phyloP scores from a whole-genome alignment of 805 yeast genomes.

The Candida insectalens region DNA sequence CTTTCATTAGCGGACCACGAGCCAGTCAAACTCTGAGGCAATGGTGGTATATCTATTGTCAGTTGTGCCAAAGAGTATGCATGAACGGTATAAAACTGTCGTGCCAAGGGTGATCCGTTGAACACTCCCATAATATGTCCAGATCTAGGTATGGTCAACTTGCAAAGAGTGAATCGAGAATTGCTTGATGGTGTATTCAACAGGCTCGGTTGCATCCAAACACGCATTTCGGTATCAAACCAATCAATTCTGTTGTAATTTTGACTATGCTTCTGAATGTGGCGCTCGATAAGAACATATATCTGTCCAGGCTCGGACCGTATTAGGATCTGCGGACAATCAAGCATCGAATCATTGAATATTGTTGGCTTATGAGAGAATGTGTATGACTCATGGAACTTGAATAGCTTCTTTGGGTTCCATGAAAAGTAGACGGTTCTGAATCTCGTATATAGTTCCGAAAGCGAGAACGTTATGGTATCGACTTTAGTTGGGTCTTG shows the following conservation, averaged over 20 bases:
- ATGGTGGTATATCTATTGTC: background rate
- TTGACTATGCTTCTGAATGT: no score
- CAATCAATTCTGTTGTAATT: no score
- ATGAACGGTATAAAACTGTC: slow-evolving; percentile 6
- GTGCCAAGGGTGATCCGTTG: no score
- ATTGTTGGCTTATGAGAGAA: no score
- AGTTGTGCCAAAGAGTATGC: slow-evolving; percentile 5
- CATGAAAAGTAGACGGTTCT: slow-evolving; percentile 56
- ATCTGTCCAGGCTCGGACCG: slow-evolving; percentile 21
- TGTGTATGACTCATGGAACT: no score
- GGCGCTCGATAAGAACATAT: slow-evolving; percentile 43
- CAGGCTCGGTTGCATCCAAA: no score
- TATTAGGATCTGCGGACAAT: no score
- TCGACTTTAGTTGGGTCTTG: background rate
- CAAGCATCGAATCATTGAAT: no score
- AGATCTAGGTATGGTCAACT: slow-evolving; percentile 11
- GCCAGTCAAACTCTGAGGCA: slow-evolving; percentile 10
- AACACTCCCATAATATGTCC: background rate
- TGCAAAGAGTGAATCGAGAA: slow-evolving; percentile 23
- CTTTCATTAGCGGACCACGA: slow-evolving; percentile 34
- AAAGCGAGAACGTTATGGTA: background rate
- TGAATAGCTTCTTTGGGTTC: slow-evolving; percentile 29
- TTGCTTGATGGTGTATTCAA: slow-evolving; percentile 11
- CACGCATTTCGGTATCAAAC: no score
- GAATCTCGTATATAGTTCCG: slow-evolving; percentile 22